Evolutionary conservation across 176 grass and related monocot genomes (phyloP).

Genomic region (Microstegium vimineum): DNA sequence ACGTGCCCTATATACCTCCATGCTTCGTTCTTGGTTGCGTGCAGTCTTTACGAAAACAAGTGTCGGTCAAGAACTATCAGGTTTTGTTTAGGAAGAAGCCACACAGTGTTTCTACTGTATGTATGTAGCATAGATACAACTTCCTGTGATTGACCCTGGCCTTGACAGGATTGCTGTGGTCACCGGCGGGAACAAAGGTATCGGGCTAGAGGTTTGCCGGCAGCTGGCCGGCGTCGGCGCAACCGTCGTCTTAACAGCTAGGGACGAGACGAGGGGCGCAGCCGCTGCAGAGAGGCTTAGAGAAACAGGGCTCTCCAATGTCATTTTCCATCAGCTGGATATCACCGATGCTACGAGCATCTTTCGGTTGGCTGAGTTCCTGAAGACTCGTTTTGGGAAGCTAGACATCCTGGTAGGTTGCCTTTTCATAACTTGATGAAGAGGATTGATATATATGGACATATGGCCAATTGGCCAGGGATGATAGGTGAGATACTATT

Average conservation of each 20-base stretch:
- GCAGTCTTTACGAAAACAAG: background rate
- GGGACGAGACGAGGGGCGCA: conserved; percentile 37
- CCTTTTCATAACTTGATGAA: background rate
- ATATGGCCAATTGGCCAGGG: background rate
- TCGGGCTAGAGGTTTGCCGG: conserved; percentile 48
- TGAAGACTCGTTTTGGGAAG: conserved; percentile 27
- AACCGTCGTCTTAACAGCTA: conserved; percentile 47
- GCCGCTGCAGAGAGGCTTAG: conserved; percentile 9
- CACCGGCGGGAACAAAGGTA: conserved; percentile 52
- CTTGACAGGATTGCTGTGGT: conserved; percentile 52
- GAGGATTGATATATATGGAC: too few species aligned
- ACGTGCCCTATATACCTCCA: background rate
- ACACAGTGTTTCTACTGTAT: background rate
- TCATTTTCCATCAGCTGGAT: conserved; percentile 54
- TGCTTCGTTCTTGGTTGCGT: background rate
- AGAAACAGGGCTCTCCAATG: background rate
- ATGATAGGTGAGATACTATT: background rate
- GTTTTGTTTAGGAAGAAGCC: background rate
- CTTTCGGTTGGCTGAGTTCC: conserved; percentile 36
- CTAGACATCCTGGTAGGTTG: conserved; percentile 30
- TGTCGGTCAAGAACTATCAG: background rate
- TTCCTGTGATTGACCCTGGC: background rate
- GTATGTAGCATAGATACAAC: too few species aligned
- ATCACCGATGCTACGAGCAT: conserved; percentile 34
- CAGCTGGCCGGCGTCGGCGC: conserved; percentile 35